Evolutionary conservation across 1,284 basidiomycete species (phyloP).

Genomic region (Rhodotorula sp.): DNA sequence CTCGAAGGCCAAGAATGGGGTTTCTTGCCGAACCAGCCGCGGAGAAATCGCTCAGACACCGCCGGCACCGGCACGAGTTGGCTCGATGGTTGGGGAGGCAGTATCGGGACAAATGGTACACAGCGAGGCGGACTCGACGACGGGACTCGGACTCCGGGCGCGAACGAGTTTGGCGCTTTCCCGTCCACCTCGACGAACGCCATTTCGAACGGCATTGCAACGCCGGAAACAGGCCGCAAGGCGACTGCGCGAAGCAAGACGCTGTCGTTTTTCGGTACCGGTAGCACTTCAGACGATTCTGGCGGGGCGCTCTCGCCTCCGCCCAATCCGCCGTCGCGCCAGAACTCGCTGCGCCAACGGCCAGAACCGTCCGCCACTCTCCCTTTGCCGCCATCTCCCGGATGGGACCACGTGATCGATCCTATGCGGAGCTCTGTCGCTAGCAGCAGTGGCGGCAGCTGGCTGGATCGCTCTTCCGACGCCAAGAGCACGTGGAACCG

Average conservation of each 20-base stretch:
- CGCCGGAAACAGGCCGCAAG: background rate
- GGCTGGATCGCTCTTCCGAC: constrained; percentile 21
- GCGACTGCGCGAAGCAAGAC: constrained; percentile 30
- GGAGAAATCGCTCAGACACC: background rate
- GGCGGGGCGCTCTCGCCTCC: constrained; percentile 20
- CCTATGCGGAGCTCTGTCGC: constrained; percentile 13
- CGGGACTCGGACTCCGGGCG: background rate
- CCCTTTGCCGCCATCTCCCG: background rate
- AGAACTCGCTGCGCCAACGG: constrained; percentile 17
- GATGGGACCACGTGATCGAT: background rate
- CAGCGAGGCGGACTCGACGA: background rate
- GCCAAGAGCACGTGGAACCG: constrained; percentile 9
- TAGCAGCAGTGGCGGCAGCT: constrained; percentile 19
- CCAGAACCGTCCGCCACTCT: background rate
- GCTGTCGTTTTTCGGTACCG: constrained; percentile 31
- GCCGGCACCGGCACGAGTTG: constrained; percentile 2
- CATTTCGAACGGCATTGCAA: background rate
- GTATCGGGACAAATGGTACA: background rate
- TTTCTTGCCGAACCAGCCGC: constrained; percentile 6
- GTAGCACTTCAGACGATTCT: constrained; percentile 1
- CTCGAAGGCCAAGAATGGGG: constrained; percentile 26
- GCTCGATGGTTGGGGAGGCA: constrained; percentile 1
- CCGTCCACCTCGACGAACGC: background rate
- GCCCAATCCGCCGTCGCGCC: constrained; percentile 33
- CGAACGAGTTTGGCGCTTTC: constrained; percentile 6